Conservation (phyloP, 495 filamentous ascomycete genomes). For the Penicillium coffeae region DNA sequence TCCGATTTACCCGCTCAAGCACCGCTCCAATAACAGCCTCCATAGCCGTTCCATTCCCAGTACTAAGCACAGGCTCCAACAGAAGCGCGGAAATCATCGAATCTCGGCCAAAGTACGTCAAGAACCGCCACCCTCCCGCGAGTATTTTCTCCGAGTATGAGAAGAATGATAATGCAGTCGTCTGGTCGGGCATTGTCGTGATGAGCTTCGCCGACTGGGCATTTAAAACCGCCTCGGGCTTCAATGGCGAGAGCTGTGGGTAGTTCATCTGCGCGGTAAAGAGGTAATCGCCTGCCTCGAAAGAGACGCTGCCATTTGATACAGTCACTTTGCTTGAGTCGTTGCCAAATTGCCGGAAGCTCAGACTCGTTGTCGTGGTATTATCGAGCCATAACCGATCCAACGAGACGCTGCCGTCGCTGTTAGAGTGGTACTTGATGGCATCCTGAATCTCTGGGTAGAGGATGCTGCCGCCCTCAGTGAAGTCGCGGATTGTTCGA, state of each 20-base stretch:
- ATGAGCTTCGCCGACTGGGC: conserved; percentile 42
- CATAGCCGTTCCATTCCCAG: conserved; percentile 50
- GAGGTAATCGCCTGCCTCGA: conserved; percentile 50
- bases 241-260: conserved; percentile 54
- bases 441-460: conserved; percentile 50
- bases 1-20: conserved; percentile 55
- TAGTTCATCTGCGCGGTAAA: conserved; percentile 60
- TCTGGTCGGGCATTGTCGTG: conserved; percentile 38
- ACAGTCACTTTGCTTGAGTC: conserved; percentile 31
- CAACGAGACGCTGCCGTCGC: conserved; percentile 41
- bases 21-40: conserved; percentile 59
- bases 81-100: conserved; percentile 58
- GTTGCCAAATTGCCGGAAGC: conserved; percentile 37
- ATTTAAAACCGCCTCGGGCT: conserved; percentile 46
- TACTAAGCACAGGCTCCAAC: conserved; percentile 54
- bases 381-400: conserved; percentile 60
- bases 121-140: conserved; percentile 62
- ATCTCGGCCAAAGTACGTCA: conserved; percentile 66
- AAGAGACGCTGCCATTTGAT: conserved; percentile 37
- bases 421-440: conserved; percentile 29
- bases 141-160: conserved; percentile 60
- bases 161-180: conserved; percentile 55
- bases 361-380: conserved; percentile 44
- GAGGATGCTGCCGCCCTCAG: conserved; percentile 53
- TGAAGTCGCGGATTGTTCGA: conserved; percentile 57